These are phyloP conservation scores for Hippophae rhamnoides DNA, from an alignment of 306 rosid species.

Conservation along the genomic window DNA sequence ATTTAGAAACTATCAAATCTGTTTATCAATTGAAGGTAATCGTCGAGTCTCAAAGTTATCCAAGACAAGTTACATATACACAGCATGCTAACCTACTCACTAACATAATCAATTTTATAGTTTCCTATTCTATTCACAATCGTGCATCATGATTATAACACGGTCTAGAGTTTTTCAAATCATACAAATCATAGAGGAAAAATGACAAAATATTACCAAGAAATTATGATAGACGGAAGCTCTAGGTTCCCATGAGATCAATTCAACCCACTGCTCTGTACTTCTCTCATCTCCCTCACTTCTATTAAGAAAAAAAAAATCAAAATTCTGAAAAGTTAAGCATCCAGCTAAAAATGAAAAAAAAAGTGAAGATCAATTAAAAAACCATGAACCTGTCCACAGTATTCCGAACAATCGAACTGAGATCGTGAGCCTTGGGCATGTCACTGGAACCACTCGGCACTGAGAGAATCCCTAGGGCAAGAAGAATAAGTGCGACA, in stretches of 20 bases:
- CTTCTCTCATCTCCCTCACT: constrained; percentile 33
- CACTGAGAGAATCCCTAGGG: constrained; percentile 79
- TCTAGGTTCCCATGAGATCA: constrained; percentile 95
- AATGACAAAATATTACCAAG: constrained; percentile 38
- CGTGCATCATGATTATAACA: not conserved
- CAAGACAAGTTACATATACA: not conserved
- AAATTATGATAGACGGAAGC: constrained; percentile 88
- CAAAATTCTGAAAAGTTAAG: constrained; percentile 3
- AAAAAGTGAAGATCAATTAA: not conserved
- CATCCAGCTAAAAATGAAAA: not conserved
- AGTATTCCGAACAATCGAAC: constrained; percentile 52
- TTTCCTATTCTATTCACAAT: not conserved
- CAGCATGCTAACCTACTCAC: not conserved
- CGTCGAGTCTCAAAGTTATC: not conserved
- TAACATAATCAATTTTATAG: not conserved
- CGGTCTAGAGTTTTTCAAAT: not conserved
- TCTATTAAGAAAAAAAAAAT: constrained; percentile 11
- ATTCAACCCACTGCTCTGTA: constrained; percentile 78
- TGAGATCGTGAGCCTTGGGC: constrained; percentile 72
- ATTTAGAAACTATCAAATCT: constrained; percentile 21
- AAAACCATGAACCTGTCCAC: constrained; percentile 22
- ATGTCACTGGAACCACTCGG: constrained; percentile 44
- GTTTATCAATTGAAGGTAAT: not conserved
- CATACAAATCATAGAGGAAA: not conserved
- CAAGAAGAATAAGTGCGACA: constrained; percentile 74